Evolutionary conservation across 148 eudicot species (phyloP).

Genomic region (Chenopodium quinoa): DNA sequence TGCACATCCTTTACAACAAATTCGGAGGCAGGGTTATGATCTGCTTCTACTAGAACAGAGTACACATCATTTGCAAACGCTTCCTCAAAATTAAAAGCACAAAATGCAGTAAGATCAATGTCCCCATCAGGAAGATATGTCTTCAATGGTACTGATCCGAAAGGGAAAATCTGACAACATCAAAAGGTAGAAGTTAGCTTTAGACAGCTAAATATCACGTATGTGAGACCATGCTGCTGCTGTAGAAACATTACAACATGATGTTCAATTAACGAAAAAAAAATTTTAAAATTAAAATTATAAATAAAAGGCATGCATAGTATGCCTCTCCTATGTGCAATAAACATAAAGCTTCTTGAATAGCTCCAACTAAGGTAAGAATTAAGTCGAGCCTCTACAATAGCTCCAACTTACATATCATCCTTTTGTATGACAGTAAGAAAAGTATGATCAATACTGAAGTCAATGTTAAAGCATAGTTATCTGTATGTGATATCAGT

Average conservation of each 20-base stretch:
- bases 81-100: constrained; percentile 56
- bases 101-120: constrained; percentile 86
- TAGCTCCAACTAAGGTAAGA: not conserved
- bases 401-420: not conserved
- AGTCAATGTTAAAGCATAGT: not conserved
- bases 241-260: not conserved
- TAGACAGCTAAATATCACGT: not conserved
- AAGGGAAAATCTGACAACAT: constrained; percentile 63
- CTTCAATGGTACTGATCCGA: constrained; percentile 90
- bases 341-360: not conserved
- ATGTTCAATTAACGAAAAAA: not conserved
- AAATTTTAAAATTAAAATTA: no score
- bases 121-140: constrained; percentile 98
- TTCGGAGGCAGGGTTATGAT: constrained; percentile 51
- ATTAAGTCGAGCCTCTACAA: not conserved
- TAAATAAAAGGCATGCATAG: not conserved
- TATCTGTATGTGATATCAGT: not conserved
- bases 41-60: constrained; percentile 66
- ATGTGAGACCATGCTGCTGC: not conserved
- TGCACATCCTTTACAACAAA: constrained; percentile 89
- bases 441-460: not conserved
- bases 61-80: constrained; percentile 51
- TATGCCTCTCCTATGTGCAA: not conserved
- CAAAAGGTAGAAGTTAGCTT: constrained; percentile 11
- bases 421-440: not conserved